These are phyloP conservation scores for Diplosphaera chodatii DNA, from an alignment of 139 green algal genomes.

Conservation along the genomic window DNA sequence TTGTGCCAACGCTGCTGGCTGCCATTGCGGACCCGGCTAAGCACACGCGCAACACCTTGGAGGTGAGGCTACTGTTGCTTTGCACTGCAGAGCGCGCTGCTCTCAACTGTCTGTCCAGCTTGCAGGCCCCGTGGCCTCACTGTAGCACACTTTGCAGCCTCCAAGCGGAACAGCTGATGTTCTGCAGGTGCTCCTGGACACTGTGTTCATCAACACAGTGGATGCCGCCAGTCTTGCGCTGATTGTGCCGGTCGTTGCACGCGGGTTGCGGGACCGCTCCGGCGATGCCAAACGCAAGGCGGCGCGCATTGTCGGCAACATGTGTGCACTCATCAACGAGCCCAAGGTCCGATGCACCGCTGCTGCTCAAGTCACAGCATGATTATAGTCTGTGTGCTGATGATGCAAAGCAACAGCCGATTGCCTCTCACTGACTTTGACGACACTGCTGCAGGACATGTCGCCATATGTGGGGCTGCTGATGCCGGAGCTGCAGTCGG, in stretches of 20 bases:
- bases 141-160: too few relatives aligned
- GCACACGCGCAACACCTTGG: slow-evolving; percentile 56
- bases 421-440: too few relatives aligned
- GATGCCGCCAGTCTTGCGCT: slow-evolving; percentile 88
- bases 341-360: slow-evolving; percentile 48
- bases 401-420: too few relatives aligned
- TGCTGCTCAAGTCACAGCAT: too few relatives aligned
- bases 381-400: too few relatives aligned
- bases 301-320: slow-evolving; percentile 89
- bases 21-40: slow-evolving; percentile 82
- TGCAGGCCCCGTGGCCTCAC: too few relatives aligned
- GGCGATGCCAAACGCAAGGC: slow-evolving; percentile 92
- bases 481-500: slow-evolving; percentile 86
- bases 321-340: slow-evolving; percentile 89
- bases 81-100: too few relatives aligned
- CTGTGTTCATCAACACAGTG: slow-evolving; percentile 92
- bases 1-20: slow-evolving; percentile 77
- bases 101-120: too few relatives aligned
- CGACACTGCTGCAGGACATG: slow-evolving; percentile 94
- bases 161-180: too few relatives aligned
- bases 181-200: slow-evolving; percentile 65
- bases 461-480: slow-evolving; percentile 84
- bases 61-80: too few relatives aligned
- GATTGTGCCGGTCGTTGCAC: slow-evolving; percentile 89
- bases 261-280: slow-evolving; percentile 79